Percentiles rank a stretch among this genome's conserved stretches.
These are phyloP conservation scores for Mastigamoeba balamuthi DNA, from an alignment of 78 protist genomes.

Conservation along the genomic window DNA sequence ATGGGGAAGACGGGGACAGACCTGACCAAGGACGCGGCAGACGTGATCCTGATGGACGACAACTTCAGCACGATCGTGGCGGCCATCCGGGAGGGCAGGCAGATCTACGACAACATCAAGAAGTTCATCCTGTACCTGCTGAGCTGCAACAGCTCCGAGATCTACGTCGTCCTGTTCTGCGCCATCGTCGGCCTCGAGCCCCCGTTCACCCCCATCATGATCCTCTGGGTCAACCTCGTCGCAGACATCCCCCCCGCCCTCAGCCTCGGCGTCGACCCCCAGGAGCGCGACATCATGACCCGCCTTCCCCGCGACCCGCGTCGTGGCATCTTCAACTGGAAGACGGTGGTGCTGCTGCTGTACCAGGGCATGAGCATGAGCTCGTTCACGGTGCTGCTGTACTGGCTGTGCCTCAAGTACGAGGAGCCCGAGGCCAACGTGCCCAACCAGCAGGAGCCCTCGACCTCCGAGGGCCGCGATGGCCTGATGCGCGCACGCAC, in stretches of 20 bases:
- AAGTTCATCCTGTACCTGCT: slow-evolving; percentile 14
- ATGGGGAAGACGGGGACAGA: slow-evolving; percentile 66
- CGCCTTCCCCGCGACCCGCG: slow-evolving; percentile 20
- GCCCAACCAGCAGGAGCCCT: too few relatives aligned
- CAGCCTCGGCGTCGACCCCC: slow-evolving; percentile 60
- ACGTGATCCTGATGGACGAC: slow-evolving; percentile 76
- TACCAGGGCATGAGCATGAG: too few relatives aligned
- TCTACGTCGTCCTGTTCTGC: not conserved
- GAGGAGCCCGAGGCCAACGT: too few relatives aligned
- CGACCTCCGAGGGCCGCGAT: too few relatives aligned
- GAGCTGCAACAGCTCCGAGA: not conserved
- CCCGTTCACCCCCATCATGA: slow-evolving; percentile 65
- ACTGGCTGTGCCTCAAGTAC: too few relatives aligned
- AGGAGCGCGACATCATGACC: slow-evolving; percentile 38
- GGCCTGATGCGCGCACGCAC: too few relatives aligned
- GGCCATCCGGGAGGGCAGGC: slow-evolving; percentile 61
- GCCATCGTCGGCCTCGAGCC: not conserved
- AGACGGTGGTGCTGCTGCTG: too few relatives aligned
- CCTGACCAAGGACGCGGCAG: slow-evolving; percentile 63
- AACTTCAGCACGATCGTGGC: slow-evolving; percentile 73
- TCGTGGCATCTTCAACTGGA: not conserved
- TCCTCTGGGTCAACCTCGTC: slow-evolving; percentile 72
- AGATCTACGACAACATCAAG: slow-evolving; percentile 15
- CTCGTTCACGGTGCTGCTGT: too few relatives aligned
- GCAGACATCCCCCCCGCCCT: slow-evolving; percentile 74